Conservation (phyloP, 1,284 basidiomycete species). For the Ustilago nuda region DNA sequence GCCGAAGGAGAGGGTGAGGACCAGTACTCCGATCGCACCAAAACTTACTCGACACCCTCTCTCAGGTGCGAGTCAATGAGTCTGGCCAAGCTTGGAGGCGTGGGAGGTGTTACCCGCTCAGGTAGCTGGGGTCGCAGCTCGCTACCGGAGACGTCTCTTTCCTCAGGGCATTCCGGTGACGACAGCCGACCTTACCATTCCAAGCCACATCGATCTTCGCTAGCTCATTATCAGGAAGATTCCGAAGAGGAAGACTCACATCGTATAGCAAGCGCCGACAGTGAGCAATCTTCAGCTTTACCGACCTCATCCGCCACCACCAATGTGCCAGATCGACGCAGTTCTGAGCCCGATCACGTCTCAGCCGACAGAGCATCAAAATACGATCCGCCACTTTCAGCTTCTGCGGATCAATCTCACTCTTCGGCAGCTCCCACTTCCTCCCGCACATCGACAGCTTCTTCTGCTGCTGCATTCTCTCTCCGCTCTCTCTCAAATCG, state of each 20-base stretch:
- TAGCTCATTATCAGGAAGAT: conserved; percentile 27
- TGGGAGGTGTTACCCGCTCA: conserved; percentile 60
- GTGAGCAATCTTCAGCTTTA: conserved; percentile 3
- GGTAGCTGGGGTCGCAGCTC: conserved; percentile 58
- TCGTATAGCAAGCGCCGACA: neutral
- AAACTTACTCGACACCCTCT: conserved; percentile 22
- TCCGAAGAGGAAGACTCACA: conserved; percentile 25
- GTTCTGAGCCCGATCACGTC: conserved; percentile 20
- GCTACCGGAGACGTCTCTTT: conserved; percentile 24
- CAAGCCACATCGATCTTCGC: conserved; percentile 30
- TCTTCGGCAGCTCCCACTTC: conserved; percentile 29
- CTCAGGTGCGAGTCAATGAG: conserved; percentile 48
- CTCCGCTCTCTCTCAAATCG: conserved; percentile 57
- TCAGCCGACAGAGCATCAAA: neutral
- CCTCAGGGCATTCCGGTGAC: conserved; percentile 16
- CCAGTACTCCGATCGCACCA: conserved; percentile 14
- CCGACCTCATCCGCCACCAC: conserved; percentile 1
- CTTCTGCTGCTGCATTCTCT: conserved; percentile 55
- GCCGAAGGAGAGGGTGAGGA: conserved; percentile 27
- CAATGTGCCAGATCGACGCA: conserved; percentile 10
- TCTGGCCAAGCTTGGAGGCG: conserved; percentile 58
- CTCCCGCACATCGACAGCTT: conserved; percentile 50
- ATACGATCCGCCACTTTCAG: conserved; percentile 8
- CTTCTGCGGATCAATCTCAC: conserved; percentile 11
- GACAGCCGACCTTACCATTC: conserved; percentile 23